phyloP scores from a whole-genome alignment of 768 basidiomycete species.

The Russula sp. region DNA sequence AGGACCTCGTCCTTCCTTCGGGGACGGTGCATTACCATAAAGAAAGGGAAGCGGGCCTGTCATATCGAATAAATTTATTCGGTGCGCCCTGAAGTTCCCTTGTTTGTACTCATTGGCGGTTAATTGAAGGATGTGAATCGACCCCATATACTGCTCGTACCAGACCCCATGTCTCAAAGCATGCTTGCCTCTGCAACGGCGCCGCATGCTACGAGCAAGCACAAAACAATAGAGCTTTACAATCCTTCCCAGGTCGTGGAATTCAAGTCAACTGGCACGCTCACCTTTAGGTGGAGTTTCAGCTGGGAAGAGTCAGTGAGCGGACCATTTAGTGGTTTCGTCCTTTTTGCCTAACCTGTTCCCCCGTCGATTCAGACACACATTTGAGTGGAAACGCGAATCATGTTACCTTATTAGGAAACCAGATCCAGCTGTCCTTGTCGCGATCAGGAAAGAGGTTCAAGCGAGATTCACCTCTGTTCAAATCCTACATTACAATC shows the following conservation, averaged over 20 bases:
- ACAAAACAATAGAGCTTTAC: slow-evolving; percentile 69
- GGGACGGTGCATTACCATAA: slow-evolving; percentile 72
- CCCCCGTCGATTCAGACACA: slow-evolving; percentile 48
- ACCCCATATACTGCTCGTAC: neutral
- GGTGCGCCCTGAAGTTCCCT: slow-evolving; percentile 43
- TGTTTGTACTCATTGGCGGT: neutral
- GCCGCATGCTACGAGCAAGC: slow-evolving; percentile 62
- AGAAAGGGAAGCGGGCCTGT: slow-evolving; percentile 50
- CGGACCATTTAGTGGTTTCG: neutral
- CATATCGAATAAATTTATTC: slow-evolving; percentile 65
- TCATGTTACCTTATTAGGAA: slow-evolving; percentile 81
- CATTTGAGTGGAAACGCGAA: slow-evolving; percentile 84
- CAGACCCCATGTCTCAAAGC: slow-evolving; percentile 72
- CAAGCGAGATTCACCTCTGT: slow-evolving; percentile 58
- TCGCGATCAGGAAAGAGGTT: slow-evolving; percentile 77
- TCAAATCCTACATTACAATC: slow-evolving; percentile 82
- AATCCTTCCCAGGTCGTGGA: slow-evolving; percentile 72
- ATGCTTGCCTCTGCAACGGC: slow-evolving; percentile 67
- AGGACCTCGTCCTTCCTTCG: slow-evolving; percentile 67
- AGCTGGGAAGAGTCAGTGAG: slow-evolving; percentile 75
- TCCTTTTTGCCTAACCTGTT: slow-evolving; percentile 3
- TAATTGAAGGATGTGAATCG: neutral
- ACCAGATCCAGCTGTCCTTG: slow-evolving; percentile 82
- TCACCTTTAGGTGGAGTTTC: slow-evolving; percentile 76
- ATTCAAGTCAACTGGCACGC: slow-evolving; percentile 67